phyloP scores from a whole-genome alignment of 495 filamentous ascomycete species.

The Lasiosphaeriaceae sp. region DNA sequence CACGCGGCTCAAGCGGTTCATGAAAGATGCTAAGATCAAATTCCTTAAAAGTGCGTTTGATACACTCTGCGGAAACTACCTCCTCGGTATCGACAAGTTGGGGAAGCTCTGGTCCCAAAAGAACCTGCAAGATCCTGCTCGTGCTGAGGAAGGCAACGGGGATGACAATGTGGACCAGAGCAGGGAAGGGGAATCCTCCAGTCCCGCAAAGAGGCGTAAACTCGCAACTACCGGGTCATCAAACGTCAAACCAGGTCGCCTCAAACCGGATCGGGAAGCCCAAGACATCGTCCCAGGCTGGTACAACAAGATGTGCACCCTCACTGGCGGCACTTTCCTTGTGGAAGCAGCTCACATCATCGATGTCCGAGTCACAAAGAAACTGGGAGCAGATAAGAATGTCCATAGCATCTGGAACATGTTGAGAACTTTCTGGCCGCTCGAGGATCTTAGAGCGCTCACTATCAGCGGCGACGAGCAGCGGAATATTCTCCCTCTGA shows the following conservation, averaged over 20 bases:
- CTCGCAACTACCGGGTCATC: too few species aligned
- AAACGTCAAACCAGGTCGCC: too few species aligned
- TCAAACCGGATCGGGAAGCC: slow-evolving; percentile 5
- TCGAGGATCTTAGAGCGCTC: slow-evolving; percentile 1
- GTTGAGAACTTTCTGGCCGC: slow-evolving; percentile 3
- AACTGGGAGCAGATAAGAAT: background rate
- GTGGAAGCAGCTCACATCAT: slow-evolving; percentile 6
- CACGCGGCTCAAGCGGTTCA: background rate
- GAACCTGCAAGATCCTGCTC: slow-evolving; percentile 3
- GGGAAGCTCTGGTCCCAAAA: slow-evolving; percentile 8
- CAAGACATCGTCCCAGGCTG: slow-evolving; percentile 6
- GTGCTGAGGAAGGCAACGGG: slow-evolving; percentile 5
- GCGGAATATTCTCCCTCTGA: slow-evolving; percentile 4
- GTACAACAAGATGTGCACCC: slow-evolving; percentile 9
- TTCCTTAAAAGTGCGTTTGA: slow-evolving; percentile 3
- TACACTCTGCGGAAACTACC: slow-evolving; percentile 1
- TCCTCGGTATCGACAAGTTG: slow-evolving; percentile 2
- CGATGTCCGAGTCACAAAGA: slow-evolving; percentile 5
- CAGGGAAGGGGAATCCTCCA: slow-evolving; percentile 6
- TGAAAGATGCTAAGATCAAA: slow-evolving; percentile 1
- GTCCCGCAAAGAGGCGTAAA: slow-evolving; percentile 6
- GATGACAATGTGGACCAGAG: slow-evolving; percentile 5
- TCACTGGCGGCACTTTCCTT: slow-evolving; percentile 3
- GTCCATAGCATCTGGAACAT: background rate
- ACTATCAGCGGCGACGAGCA: slow-evolving; percentile 1